Evolutionary conservation across 495 filamentous ascomycete species (phyloP), one percentile per base, ranked within the genome.

Genomic region (Hyphodiscus hymeniophilus): DNA sequence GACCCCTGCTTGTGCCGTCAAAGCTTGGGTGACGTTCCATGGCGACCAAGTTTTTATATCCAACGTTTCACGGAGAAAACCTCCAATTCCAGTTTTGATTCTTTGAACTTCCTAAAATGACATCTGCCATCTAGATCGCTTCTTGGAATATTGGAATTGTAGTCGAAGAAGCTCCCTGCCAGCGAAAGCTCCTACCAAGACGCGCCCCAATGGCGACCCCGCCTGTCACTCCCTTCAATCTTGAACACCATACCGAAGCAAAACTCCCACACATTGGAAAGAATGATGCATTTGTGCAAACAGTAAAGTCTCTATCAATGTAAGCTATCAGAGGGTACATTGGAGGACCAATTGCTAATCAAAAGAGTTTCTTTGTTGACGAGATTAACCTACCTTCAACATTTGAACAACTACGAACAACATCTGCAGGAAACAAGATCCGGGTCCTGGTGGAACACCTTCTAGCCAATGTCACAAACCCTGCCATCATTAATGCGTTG

Each of bases 361-460:
- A 23, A 2, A 28, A 18, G 59, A 86, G 82, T 52, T 89, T 79
- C 62, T 71, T 91, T 33, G 65, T 74, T 38, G 73, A 79, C 23
- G 75, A 78, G 3, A 74, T 94, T 24, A 70, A 77, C 26, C 68
- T 79, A 30, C 79, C 84, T 10, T 75, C 79, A 59, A 85, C 81
- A 21, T 92, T 90, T 57, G 88, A 92, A 47, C 83, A 92, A 59
- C 74, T 94, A 34, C 72, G 84, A 44, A 84, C 77, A 13, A 79
- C 79, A 2, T 65, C 78, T 20, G 74, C 74, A 16, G 82, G 83
- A 0, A 79, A 82, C 12, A 68, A 72, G 42, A 68, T 95, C 32
- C 71, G 77, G 26, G 63, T 69, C 12, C 66, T 95, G 20, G 79
- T 89, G 10, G 74, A 79, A 31, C 73, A 82, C 38, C 69, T 95